Conservation (phyloP, 1,284 basidiomycete species). For the Ceratobasidium sp. region DNA sequence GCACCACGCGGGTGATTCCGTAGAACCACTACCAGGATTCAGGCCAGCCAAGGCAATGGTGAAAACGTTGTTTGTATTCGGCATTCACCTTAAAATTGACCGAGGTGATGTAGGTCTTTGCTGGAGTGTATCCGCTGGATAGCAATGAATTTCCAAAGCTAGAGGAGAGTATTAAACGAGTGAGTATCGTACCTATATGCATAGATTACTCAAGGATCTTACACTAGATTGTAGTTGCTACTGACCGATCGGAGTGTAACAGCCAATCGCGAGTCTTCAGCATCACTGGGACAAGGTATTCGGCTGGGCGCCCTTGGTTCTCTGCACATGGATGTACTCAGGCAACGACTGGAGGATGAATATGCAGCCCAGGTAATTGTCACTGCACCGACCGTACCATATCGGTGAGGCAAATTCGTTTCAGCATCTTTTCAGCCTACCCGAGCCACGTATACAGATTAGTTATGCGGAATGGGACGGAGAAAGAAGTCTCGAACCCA, state of each 20-base stretch:
- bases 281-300: conserved; percentile 94
- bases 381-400: conserved; percentile 93
- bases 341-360: conserved; percentile 96
- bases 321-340: conserved; percentile 96
- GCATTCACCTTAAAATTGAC: background rate
- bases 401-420: conserved; percentile 63
- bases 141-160: conserved; percentile 90
- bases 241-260: conserved; percentile 91
- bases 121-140: conserved; percentile 94
- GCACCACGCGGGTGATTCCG: conserved; percentile 74
- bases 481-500: conserved; percentile 81
- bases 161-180: conserved; percentile 93
- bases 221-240: conserved; percentile 62
- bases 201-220: background rate
- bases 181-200: conserved; percentile 51
- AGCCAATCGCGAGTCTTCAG: conserved; percentile 90
- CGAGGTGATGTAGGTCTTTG: conserved; percentile 73
- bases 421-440: background rate
- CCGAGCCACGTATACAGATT: conserved; percentile 56
- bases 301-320: conserved; percentile 95
- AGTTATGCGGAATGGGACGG: conserved; percentile 72
- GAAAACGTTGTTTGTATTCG: conserved; percentile 1
- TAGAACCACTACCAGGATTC: conserved; percentile 91
- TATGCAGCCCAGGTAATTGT: conserved; percentile 90
- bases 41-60: conserved; percentile 95